Base-by-base conservation (phyloP, 139 green algal species). In the Edaphochlamys debaryana region DNA sequence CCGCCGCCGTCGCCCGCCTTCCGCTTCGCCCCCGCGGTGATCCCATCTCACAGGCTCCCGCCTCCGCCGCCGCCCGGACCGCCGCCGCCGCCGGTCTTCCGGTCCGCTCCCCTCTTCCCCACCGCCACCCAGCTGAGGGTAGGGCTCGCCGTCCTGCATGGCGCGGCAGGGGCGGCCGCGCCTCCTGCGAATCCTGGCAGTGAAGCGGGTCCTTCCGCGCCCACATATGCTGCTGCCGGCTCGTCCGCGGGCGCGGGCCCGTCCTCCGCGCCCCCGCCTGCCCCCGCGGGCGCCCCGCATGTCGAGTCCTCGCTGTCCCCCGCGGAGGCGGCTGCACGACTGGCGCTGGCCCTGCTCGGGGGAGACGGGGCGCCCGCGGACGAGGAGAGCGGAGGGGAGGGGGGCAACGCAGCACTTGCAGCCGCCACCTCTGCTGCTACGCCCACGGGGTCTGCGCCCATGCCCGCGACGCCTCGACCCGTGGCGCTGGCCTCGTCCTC, bases 31-130 rank as follows among this genome's bases (percentile, higher is more conserved):
- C n/a, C n/a, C n/a, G n/a, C n/a, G n/a, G n/a, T n/a, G n/a, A n/a
- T n/a, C n/a, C n/a, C n/a, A n/a, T n/a, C n/a, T n/a, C n/a, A n/a
- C n/a, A n/a, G n/a, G n/a, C n/a, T n/a, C n/a, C n/a, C n/a, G n/a
- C n/a, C 54, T 30, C 48, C 70, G 34, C 70, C 70, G 52, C 70
- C 45, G 69, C 42, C 69, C 6, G 69, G 42, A 29, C 50, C 50
- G 22, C 50, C 71, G 54, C 72, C 50, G 25, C 72, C 72, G 37
- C 72, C n/a, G n/a, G n/a, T n/a, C n/a, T n/a, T n/a, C n/a, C n/a
- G n/a, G n/a, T n/a, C n/a, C n/a, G n/a, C n/a, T n/a, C n/a, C n/a
- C n/a, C 56, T 63, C 56, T 15, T 32, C 56, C 2, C n/a, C 22
- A 27, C 25, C 23, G 56, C 56, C 7, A 27, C 19, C 6, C 56